Evolutionary conservation across 2,329 filamentous ascomycete species (phyloP), one percentile per base, ranked within the genome.

Genomic region (Shiraia bambusicola): DNA sequence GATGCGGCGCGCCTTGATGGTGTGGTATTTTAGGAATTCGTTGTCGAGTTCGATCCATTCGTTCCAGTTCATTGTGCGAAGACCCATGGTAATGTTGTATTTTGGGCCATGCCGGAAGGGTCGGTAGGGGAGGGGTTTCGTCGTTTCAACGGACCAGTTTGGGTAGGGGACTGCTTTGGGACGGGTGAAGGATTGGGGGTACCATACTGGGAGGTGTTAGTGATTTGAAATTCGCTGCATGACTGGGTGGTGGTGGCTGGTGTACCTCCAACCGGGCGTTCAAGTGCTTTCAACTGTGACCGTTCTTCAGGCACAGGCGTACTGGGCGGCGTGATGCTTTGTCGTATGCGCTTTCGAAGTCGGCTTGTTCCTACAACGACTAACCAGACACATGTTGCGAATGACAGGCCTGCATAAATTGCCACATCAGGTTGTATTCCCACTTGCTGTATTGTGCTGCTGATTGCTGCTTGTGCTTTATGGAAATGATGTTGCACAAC

Each of bases 1-100:
- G 34, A 94, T 87, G 1, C 88, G 80, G 11, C 72, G 71, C 1
- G 78, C 76, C 68, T 94, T 94, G 50, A 85, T 79, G 24, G 76
- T 76, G 67, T 94, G 87, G 63, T 77, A 94, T 38, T 79, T 80
- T 1, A 82, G 76, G 63, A 81, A 94, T 33, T 91, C 78, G 59
- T 86, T 91, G 69, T 94, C 89, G 17, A 94, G 78, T 68, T 94
- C 87, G 58, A 92, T 89, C 87, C 87, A 91, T 42, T 89, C 83
- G 38, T 85, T 78, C 68, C 81, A 83, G 24, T 80, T 74, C 71
- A 88, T 78, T 7, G 75, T 79, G n/a, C 87, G 78, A 2, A 92
- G 74, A 0, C 87, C 87, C 83, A 91, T 87, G 1, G 83, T 90
- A 43, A 88, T 77, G 58, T 86, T 79, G 65, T 90, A 89, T 47